Base-by-base conservation (phyloP, 2,329 filamentous ascomycete species). In the Pseudogymnoascus sp. region DNA sequence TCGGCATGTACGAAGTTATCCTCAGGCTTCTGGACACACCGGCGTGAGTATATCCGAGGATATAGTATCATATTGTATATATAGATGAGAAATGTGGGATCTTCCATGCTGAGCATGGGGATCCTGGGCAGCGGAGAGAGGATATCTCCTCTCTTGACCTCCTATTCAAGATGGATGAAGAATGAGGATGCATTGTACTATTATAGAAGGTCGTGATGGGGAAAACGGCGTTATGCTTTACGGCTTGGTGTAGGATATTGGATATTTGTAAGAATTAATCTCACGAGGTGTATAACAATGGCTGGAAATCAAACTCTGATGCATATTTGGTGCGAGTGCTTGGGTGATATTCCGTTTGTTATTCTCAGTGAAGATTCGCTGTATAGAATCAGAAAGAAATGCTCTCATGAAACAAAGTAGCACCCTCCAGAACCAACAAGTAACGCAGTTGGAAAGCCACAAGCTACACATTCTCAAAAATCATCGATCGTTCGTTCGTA, bases 1-100 rank as follows among this genome's bases (percentile, higher is more conserved):
- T 97, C 74, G 92, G 91, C 75, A 94, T 94, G 79, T 96, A 75
- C 61, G 73, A 75, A 63, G 69, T 72, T 15, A 71, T 75, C 37
- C 64, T 75, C 64, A 72, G 70, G 58, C 37, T 74, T 35, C 64
- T 74, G 21, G 68, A 69, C 52, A 69, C 70, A 33, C 67, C 70
- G 61, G 60, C 67, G 52, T 71, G 36, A 59, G 36, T 37, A 39
- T 36, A 59, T 39, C 33, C 15, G 25, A 39, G 33, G 15, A 59
- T 55, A 55, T 55, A 33, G 45, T 55, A 55, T 55, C 45, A 55
- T 52, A 52, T 55, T 55, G 45, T 55, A 55, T 55, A 55, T 55
- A 55, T 55, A 55, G 27, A 55, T 25, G 27, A 55, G 45, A 55
- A 55, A 55, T n/a, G 45, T 55, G 45, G 45, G 45, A 6, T 7